Conservation (phyloP, 2,329 filamentous ascomycete genomes). For the Piedraia hortae region DNA sequence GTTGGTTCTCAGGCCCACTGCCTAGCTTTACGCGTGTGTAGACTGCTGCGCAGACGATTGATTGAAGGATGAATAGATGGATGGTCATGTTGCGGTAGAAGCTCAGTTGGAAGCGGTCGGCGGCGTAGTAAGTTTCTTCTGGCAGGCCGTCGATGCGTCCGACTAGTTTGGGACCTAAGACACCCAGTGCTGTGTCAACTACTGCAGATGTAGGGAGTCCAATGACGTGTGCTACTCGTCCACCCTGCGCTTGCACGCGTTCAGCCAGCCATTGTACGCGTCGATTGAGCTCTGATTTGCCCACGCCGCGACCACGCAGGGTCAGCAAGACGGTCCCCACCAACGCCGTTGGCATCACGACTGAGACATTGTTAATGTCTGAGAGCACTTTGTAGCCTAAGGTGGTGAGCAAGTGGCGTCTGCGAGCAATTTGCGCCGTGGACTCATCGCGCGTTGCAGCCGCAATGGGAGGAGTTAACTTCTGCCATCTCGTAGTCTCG, state of each 20-base stretch:
- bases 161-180: slow-evolving; percentile 70
- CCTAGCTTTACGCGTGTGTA: slow-evolving; percentile 79
- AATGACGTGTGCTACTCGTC: slow-evolving; percentile 80
- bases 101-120: slow-evolving; percentile 80
- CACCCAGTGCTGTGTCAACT: slow-evolving; percentile 69
- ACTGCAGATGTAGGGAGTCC: slow-evolving; percentile 53
- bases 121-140: slow-evolving; percentile 81
- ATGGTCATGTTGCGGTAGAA: slow-evolving; percentile 99
- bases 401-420: slow-evolving; percentile 47
- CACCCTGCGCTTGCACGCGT: slow-evolving; percentile 60
- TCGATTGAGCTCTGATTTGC: slow-evolving; percentile 57
- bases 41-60: slow-evolving; percentile 67
- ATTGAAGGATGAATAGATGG: slow-evolving; percentile 84
- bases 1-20: slow-evolving; percentile 52
- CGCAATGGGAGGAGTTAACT: slow-evolving; percentile 8
- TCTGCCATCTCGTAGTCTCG: slow-evolving; percentile 30
- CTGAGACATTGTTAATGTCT: slow-evolving; percentile 85
- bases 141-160: slow-evolving; percentile 51
- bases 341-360: slow-evolving; percentile 91
- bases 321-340: slow-evolving; percentile 86
- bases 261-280: slow-evolving; percentile 74
- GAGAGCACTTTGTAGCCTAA: slow-evolving; percentile 78
- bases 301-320: slow-evolving; percentile 69
- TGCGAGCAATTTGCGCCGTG: slow-evolving; percentile 22
- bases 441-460: slow-evolving; percentile 7